Base-by-base conservation (phyloP, 2,329 filamentous ascomycete species). In the Xylariales sp. region DNA sequence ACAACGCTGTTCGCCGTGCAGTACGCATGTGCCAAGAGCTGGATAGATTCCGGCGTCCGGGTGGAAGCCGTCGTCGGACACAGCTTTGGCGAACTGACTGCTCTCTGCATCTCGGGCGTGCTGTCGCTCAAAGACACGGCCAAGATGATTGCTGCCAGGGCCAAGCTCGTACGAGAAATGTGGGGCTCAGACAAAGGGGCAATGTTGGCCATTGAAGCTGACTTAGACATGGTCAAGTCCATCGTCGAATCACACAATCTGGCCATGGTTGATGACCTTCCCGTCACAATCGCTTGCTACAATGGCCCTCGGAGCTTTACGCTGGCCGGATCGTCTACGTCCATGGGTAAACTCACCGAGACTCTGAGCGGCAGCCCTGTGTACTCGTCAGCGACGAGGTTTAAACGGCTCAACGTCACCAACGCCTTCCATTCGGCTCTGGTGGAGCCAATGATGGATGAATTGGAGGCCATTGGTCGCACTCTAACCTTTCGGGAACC, bases 281-380 rank as follows among this genome's bases (percentile, higher is more conserved):
- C 33, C 9, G 50, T 36, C 9, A 40, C 34, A 3, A 66, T 77
- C 24, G 73, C 74, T 1, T 76, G 72, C 49, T 70, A 58, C 50
- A 74, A 73, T 14, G 57, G 57, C 1, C 50, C 58, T 1, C 40
- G 42, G 6, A 58, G 51, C 28, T 56, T 58, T 18, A 60, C 60
- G 2, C 31, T 62, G 2, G 60, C 54, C 5, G 62, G 63, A 1
- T 50, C 54, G 8, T n/a, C n/a, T n/a, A n/a, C n/a, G n/a, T n/a
- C n/a, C n/a, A n/a, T n/a, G n/a, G n/a, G n/a, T n/a, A n/a, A n/a
- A n/a, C n/a, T n/a, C n/a, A n/a, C n/a, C n/a, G 33, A 18, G 3
- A 29, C 44, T 2, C 44, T 53, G 4, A 22, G 20, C 24, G 36
- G 53, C 3, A 14, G 9, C 25, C n/a, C 8, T 3, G 7, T 14